Base-by-base conservation (phyloP, 768 basidiomycete species). In the Leccinum pellstonianum region DNA sequence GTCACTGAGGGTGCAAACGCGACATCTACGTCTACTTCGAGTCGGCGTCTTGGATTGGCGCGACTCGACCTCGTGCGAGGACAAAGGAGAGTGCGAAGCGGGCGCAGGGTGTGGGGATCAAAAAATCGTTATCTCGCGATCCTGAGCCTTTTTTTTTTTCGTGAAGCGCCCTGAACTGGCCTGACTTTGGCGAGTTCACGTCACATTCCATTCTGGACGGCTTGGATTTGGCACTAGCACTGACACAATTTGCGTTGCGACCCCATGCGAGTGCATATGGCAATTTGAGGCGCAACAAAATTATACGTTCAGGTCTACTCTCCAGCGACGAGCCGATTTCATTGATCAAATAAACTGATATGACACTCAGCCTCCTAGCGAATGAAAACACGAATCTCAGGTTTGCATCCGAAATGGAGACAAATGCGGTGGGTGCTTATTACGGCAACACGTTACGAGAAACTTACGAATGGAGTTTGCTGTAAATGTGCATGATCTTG, bases 81-180 rank as follows among this genome's bases (percentile, higher is more conserved):
- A 57, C 37, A 55, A 64, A 43, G 59, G 62, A 64, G 19, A 15
- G 23, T 57, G 55, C 29, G 43, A 25, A 27, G n/a, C 19, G 29
- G 41, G n/a, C n/a, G 47, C 29, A 53, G 37, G 33, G 23, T 54
- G 33, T 56, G 55, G 52, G 56, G 31, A 52, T 59, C 51, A 14
- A 49, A 67, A 53, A 67, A 73, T 74, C 65, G 69, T 50, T 64
- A 73, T 73, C 69, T 73, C 61, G 67, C 73, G 71, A 73, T 73
- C 70, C 52, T 17, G 46, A 58, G 67, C 68, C 49, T 43, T 52
- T 43, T 29, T 27, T 23, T 27, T 43, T 35, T 43, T 56, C n/a
- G 17, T 56, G 37, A 56, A 57, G 55, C 68, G 59, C 62, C 43
- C 55, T 47, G 60, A 19, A 41, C 64, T 56, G 17, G 60, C 33